phyloP scores from a whole-genome alignment of 345 rosid species.

The Euphorbia tirucalli region DNA sequence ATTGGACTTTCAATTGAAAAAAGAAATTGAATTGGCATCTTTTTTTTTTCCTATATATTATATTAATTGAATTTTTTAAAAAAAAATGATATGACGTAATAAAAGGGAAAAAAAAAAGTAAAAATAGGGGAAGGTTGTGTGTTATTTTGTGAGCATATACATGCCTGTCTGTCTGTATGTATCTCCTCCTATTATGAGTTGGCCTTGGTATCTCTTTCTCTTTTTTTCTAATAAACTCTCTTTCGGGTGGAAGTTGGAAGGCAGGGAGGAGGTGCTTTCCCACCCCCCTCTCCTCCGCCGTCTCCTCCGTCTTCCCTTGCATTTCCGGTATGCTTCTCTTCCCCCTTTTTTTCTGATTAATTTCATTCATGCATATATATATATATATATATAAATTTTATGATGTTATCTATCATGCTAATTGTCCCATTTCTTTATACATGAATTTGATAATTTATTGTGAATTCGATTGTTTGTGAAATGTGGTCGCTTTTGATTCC shows the following conservation, averaged over 20 bases:
- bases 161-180: not conserved
- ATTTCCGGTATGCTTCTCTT: not conserved
- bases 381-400: not conserved
- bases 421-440: not conserved
- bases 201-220: not conserved
- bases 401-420: not conserved
- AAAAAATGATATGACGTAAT: not conserved
- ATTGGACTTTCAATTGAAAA: too few species aligned
- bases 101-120: not conserved
- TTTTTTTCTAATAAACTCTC: not conserved
- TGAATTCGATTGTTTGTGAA: not conserved
- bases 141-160: too few species aligned
- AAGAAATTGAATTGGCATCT: too few species aligned
- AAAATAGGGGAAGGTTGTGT: not conserved
- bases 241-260: not conserved
- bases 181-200: constrained; percentile 7
- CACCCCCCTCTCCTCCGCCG: not conserved
- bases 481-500: not conserved
- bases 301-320: not conserved
- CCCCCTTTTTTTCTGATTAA: not conserved
- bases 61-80: not conserved
- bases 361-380: too few species aligned
- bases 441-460: not conserved
- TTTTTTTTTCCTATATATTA: too few species aligned
- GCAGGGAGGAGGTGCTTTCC: constrained; percentile 8